Base-by-base conservation (phyloP, 495 filamentous ascomycete species). In the Penicillium mononematosum region DNA sequence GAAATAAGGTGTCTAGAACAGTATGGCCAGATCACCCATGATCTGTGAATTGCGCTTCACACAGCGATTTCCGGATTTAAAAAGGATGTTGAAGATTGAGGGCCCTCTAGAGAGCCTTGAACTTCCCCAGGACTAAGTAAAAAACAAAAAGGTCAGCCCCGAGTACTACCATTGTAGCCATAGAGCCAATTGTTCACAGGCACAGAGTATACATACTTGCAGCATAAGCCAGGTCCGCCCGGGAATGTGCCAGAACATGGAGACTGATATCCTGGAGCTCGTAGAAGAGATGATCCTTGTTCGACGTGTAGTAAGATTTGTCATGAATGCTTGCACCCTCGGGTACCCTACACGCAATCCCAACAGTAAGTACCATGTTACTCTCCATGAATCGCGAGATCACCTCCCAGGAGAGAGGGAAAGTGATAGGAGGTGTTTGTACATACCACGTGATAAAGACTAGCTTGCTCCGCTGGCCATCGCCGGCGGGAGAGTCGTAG, bases 371-470 rank as follows among this genome's bases (percentile, higher is more conserved):
- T 19, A 38, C 16, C 5, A 50, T 27, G 16, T 25, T 25, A 22
- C 39, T 3, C 36, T 17, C 16, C 14, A 7, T n/a, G 16, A 5
- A 17, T 39, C n/a, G n/a, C 7, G 34, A 38, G 5, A 56, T 25
- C 34, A 34, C 14, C 34, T 17, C 16, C 29, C 10, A 16, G 19
- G 48, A 16, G 34, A 9, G 4, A 45, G 34, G 16, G 27, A 3
- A 20, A 6, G 24, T 27, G 12, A 20, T 27, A n/a, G 17, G 17
- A 19, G 27, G n/a, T 25, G 7, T 45, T 17, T 24, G 32, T 17
- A 56, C 63, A 24, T 60, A 66, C 63, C 63, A 66, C 10, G 63
- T 66, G 36, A 66, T 63, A 34, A 66, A 63, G 12, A 56, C 63
- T 16, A 66, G 42, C 39, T 66, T 66, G 47, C 52, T 50, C 56